These are phyloP conservation scores for Coemansia sp. DNA, from an alignment of 192 early-diverging fungal species.

Conservation along the genomic window DNA sequence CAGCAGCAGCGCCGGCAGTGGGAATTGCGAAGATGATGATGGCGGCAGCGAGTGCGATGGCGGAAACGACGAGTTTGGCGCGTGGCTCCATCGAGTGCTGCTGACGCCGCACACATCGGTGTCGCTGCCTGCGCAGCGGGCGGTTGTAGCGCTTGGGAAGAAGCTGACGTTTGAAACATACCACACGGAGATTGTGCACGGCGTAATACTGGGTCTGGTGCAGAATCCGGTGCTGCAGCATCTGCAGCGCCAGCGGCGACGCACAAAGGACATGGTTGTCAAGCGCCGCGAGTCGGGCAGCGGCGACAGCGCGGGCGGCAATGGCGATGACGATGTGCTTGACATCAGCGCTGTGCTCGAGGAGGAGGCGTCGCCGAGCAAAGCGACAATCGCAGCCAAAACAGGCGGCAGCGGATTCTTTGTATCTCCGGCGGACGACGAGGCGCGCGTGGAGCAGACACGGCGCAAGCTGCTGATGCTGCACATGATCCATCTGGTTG, in stretches of 20 bases:
- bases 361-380: neutral
- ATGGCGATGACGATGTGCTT: neutral
- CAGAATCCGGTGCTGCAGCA: slow-evolving; percentile 34
- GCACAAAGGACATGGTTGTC: slow-evolving; percentile 44
- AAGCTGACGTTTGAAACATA: slow-evolving; percentile 38
- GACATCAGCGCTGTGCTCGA: neutral
- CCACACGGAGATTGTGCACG: slow-evolving; percentile 56
- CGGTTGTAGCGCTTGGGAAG: slow-evolving; percentile 36
- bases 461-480: slow-evolving; percentile 53
- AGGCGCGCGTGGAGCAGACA: slow-evolving; percentile 40
- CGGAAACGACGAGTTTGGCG: slow-evolving; percentile 28
- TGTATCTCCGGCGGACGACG: slow-evolving; percentile 43
- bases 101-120: slow-evolving; percentile 46
- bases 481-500: slow-evolving; percentile 52
- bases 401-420: slow-evolving; percentile 17
- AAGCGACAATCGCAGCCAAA: neutral
- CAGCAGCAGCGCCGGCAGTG: neutral
- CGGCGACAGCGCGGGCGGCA: slow-evolving; percentile 4
- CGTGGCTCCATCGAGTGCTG: slow-evolving; percentile 55
- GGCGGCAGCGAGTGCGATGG: neutral
- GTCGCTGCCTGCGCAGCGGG: slow-evolving; percentile 47
- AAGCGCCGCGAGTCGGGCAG: slow-evolving; percentile 22
- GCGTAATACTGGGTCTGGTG: slow-evolving; percentile 48
- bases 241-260: slow-evolving; percentile 29
- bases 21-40: too few species aligned